These are phyloP conservation scores for Tarenaya hassleriana DNA, from an alignment of 345 rosid genomes.

Conservation along the genomic window DNA sequence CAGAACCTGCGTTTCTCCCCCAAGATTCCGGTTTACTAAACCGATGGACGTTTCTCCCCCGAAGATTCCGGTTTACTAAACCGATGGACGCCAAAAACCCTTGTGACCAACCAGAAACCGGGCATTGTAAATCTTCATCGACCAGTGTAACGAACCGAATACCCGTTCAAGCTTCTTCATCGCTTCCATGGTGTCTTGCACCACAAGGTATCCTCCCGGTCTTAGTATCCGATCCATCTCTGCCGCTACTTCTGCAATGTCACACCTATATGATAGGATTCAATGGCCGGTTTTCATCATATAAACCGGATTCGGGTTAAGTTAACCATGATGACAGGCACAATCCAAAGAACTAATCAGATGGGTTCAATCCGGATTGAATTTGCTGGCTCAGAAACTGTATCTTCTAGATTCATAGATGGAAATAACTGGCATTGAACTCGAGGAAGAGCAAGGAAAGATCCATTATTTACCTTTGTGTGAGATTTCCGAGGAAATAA, in stretches of 20 bases:
- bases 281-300: conserved; percentile 3
- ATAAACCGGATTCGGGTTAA: not conserved
- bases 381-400: too few relatives aligned
- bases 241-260: conserved; percentile 40
- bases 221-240: conserved; percentile 82
- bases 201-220: conserved; percentile 69
- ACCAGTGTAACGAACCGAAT: conserved; percentile 62
- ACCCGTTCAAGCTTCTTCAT: conserved; percentile 47
- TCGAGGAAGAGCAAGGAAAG: not conserved
- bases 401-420: too few relatives aligned
- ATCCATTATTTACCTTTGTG: conserved; percentile 18
- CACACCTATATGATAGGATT: conserved; percentile 40
- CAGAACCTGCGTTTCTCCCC: too few relatives aligned
- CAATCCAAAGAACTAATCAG: too few relatives aligned
- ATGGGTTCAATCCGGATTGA: too few relatives aligned
- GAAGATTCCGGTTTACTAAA: conserved; percentile 17
- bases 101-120: conserved; percentile 68
- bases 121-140: conserved; percentile 44
- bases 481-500: conserved; percentile 41
- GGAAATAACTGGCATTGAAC: too few relatives aligned
- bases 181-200: conserved; percentile 61
- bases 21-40: conserved; percentile 22
- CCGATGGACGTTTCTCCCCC: too few relatives aligned
- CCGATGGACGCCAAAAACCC: conserved; percentile 70
- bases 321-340: too few relatives aligned